phyloP scores from a whole-genome alignment of 2,329 filamentous ascomycete species.

The Hypoxylon sp. region DNA sequence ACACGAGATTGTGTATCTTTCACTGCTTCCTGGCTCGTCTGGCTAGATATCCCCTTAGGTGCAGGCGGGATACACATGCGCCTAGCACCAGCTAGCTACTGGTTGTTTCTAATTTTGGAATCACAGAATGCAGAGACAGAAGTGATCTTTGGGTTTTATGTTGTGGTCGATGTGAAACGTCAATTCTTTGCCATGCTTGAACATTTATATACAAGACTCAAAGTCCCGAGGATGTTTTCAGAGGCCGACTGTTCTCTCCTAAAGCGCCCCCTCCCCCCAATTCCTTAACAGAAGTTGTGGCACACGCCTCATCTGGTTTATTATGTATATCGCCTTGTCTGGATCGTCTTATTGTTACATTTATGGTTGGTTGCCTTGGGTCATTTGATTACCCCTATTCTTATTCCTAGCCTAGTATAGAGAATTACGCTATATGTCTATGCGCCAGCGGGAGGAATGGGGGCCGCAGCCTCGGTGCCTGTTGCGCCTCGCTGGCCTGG shows the following conservation, averaged over 20 bases:
- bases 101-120: conserved; percentile 8
- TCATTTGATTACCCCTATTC: neutral
- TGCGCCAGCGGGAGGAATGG: conserved; percentile 42
- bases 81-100: neutral
- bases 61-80: conserved; percentile 1
- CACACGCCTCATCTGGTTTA: neutral
- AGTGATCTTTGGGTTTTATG: neutral
- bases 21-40: neutral
- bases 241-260: neutral
- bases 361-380: neutral
- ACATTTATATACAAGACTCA: conserved; percentile 4
- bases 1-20: conserved; percentile 1
- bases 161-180: neutral
- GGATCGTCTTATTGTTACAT: neutral
- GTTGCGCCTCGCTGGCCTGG: conserved; percentile 51
- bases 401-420: neutral
- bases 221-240: neutral
- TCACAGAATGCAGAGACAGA: conserved; percentile 2
- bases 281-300: neutral
- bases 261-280: too few species aligned
- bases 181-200: neutral
- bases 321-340: neutral
- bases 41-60: conserved; percentile 2
- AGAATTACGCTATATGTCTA: neutral
- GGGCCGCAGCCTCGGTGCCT: conserved; percentile 54